Evolutionary conservation across 495 filamentous ascomycete genomes (phyloP).

Genomic region (Aspergillus hancockii): DNA sequence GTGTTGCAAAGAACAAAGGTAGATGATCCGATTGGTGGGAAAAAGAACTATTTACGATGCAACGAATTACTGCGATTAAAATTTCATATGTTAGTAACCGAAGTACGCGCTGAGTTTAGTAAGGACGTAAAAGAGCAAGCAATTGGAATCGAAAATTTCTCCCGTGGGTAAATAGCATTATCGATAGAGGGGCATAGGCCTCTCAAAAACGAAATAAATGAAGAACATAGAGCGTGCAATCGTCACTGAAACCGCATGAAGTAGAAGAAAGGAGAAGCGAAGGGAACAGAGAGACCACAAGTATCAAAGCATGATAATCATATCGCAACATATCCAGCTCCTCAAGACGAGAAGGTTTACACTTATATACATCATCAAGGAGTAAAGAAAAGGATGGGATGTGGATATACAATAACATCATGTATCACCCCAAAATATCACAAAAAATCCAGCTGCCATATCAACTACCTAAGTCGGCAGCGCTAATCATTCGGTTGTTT

Average conservation of each 20-base stretch:
- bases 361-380: conserved; percentile 22
- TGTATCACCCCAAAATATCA: conserved; percentile 11
- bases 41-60: background rate
- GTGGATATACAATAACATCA: conserved; percentile 24
- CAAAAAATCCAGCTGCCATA: background rate
- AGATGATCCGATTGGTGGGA: background rate
- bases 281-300: background rate
- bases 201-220: background rate
- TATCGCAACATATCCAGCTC: background rate
- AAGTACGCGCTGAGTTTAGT: background rate
- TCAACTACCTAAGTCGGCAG: background rate
- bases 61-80: background rate
- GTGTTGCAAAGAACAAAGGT: conserved; percentile 47
- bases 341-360: background rate
- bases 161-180: background rate
- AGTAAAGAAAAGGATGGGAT: conserved; percentile 7
- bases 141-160: background rate
- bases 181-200: background rate
- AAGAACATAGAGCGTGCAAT: background rate
- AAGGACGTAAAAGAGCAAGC: background rate
- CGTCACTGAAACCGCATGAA: background rate
- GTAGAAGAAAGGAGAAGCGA: background rate
- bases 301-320: background rate
- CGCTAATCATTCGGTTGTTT: background rate
- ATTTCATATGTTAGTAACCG: background rate